Evolutionary conservation across 805 yeast genomes (phyloP).

Genomic region (Scheffersomyces coipomensis): DNA sequence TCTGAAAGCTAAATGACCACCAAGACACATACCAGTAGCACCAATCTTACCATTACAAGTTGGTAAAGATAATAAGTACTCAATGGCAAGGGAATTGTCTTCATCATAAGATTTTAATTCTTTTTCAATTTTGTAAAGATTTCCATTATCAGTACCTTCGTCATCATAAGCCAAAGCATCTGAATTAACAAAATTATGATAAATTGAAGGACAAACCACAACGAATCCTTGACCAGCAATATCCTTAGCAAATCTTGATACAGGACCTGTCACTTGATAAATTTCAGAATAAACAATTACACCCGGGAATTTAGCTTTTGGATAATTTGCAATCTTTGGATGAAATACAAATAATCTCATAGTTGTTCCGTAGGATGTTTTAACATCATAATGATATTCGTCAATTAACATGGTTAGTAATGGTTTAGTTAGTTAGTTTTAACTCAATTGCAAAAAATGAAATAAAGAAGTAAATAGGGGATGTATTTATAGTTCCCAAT

Average conservation of each 20-base stretch:
- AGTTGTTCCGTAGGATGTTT: slow-evolving; percentile 63
- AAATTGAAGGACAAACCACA: slow-evolving; percentile 76
- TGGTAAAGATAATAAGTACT: slow-evolving; percentile 53
- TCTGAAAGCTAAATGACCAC: slow-evolving; percentile 79
- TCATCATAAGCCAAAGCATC: slow-evolving; percentile 68
- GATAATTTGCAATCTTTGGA: slow-evolving; percentile 70
- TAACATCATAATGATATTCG: slow-evolving; percentile 62
- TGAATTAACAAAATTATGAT: slow-evolving; percentile 67
- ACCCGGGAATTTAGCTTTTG: slow-evolving; percentile 79
- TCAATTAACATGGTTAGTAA: slow-evolving; percentile 68
- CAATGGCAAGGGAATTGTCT: slow-evolving; percentile 63
- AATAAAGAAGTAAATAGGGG: no score
- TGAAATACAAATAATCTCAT: slow-evolving; percentile 66
- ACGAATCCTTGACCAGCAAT: slow-evolving; percentile 80
- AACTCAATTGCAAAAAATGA: no score
- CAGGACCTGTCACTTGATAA: slow-evolving; percentile 83
- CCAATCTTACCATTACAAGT: slow-evolving; percentile 76
- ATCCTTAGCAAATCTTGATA: slow-evolving; percentile 69
- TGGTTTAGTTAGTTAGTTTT: no score
- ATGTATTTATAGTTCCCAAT: no score
- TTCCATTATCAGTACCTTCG: slow-evolving; percentile 76
- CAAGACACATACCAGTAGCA: slow-evolving; percentile 85
- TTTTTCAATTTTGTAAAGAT: slow-evolving; percentile 61
- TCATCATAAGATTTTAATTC: slow-evolving; percentile 74
- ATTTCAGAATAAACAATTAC: slow-evolving; percentile 78